Evolutionary conservation across 2,329 filamentous ascomycete species (phyloP).

Genomic region (Sporothrix brasiliensis): DNA sequence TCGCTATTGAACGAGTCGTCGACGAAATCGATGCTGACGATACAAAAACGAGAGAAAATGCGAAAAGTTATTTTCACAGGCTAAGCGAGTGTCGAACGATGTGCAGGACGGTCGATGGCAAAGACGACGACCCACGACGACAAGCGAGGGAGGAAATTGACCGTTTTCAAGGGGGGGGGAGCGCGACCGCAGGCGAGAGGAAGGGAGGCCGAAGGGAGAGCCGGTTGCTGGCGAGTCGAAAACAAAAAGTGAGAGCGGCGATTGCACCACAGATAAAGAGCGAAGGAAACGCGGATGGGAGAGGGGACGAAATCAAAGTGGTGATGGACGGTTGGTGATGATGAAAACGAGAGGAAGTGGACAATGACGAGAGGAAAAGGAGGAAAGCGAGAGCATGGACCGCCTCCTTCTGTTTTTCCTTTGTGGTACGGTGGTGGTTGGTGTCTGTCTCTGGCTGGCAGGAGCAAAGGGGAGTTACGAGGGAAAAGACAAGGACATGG

Average conservation of each 20-base stretch:
- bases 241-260: conserved; percentile 12
- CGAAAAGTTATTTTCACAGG: background rate
- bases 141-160: conserved; percentile 30
- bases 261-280: conserved; percentile 18
- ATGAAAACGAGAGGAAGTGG: conserved; percentile 23
- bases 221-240: conserved; percentile 25
- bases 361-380: conserved; percentile 19
- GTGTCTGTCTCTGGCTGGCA: conserved; percentile 20
- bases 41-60: conserved; percentile 1
- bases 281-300: conserved; percentile 5
- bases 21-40: background rate
- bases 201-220: conserved; percentile 23
- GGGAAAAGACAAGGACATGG: background rate
- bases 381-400: conserved; percentile 3
- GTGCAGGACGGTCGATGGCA: conserved; percentile 4
- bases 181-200: conserved; percentile 23
- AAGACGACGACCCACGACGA: conserved; percentile 14
- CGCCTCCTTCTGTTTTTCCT: conserved; percentile 22
- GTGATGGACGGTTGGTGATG: conserved; percentile 21
- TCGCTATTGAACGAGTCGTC: background rate
- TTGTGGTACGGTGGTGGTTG: conserved; percentile 28
- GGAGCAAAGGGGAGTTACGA: conserved; percentile 10
- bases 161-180: conserved; percentile 29
- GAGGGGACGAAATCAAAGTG: background rate
- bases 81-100: conserved; percentile 21